Percentiles rank a stretch among this genome's conserved stretches.
Conservation (phyloP, 306 rosid species). For the Cucumis cinereus region DNA sequence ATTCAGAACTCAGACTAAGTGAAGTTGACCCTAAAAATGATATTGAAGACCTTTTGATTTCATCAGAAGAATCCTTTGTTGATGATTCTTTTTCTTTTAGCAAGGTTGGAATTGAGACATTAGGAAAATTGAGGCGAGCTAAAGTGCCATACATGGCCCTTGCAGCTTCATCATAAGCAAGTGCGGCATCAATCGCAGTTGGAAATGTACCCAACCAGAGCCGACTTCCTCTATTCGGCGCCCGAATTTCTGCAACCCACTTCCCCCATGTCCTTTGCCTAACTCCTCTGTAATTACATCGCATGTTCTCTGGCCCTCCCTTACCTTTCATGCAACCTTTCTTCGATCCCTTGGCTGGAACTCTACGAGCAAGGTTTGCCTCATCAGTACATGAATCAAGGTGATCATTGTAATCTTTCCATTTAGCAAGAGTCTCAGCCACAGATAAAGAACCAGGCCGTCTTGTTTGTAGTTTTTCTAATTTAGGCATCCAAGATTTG, state of each 20-base stretch:
- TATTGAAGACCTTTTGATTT: background rate
- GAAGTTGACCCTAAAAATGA: slow-evolving; percentile 15
- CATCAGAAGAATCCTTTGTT: slow-evolving; percentile 11
- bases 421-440: slow-evolving; percentile 41
- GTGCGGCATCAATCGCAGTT: slow-evolving; percentile 71
- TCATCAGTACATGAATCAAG: slow-evolving; percentile 38
- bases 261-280: slow-evolving; percentile 95
- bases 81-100: slow-evolving; percentile 17
- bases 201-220: slow-evolving; percentile 76
- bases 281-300: slow-evolving; percentile 81
- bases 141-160: slow-evolving; percentile 63
- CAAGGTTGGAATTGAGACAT: slow-evolving; percentile 36
- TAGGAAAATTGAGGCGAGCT: slow-evolving; percentile 79
- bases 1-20: slow-evolving; percentile 8
- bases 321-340: slow-evolving; percentile 94
- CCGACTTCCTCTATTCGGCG: slow-evolving; percentile 67
- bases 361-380: slow-evolving; percentile 37
- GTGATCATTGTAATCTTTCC: slow-evolving; percentile 55
- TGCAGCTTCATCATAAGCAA: slow-evolving; percentile 81
- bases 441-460: slow-evolving; percentile 59
- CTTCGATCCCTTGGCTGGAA: slow-evolving; percentile 80
- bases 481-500: slow-evolving; percentile 37
- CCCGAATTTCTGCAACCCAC: slow-evolving; percentile 83
- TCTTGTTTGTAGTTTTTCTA: slow-evolving; percentile 23
- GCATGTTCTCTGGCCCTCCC: slow-evolving; percentile 85